Conservation (phyloP, 208 protist species). For the Leishmania guyanensis region DNA sequence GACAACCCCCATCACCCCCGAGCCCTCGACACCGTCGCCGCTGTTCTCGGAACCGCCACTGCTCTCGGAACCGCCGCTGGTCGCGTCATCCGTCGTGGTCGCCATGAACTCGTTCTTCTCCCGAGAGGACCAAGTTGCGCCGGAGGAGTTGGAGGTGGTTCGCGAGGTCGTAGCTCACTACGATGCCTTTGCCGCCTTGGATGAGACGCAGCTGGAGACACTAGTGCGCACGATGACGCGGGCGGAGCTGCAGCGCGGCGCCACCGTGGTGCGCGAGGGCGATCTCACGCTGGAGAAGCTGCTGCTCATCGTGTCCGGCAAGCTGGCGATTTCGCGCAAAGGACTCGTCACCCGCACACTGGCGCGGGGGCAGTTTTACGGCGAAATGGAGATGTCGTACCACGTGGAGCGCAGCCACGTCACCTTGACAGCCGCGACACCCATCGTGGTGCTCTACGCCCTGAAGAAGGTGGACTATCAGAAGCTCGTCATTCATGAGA, state of each 20-base stretch:
- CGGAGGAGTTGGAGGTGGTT: conserved; percentile 53
- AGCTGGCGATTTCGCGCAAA: conserved; percentile 38
- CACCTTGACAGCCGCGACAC: conserved; percentile 39
- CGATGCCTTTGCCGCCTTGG: conserved; percentile 62
- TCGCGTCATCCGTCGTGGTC: conserved; percentile 29
- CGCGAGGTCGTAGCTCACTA: conserved; percentile 51
- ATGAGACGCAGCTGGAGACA: conserved; percentile 65
- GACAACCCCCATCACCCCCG: conserved; percentile 1
- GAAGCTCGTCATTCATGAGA: conserved; percentile 56
- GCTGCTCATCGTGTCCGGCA: conserved; percentile 60
- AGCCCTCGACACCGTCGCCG: conserved; percentile 9
- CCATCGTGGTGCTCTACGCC: conserved; percentile 50
- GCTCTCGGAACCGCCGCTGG: conserved; percentile 12
- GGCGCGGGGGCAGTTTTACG: conserved; percentile 38
- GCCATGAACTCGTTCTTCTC: conserved; percentile 38
- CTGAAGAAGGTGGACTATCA: conserved; percentile 54
- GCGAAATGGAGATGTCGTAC: conserved; percentile 62
- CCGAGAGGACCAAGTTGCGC: conserved; percentile 23
- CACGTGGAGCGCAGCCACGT: conserved; percentile 41
- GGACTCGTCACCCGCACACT: conserved; percentile 41
- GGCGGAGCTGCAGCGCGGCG: conserved; percentile 32
- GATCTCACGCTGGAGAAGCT: conserved; percentile 38
- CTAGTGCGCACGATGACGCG: conserved; percentile 61
- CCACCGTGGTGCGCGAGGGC: conserved; percentile 50
- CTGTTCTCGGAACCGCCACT: conserved; percentile 14